These are phyloP conservation scores for Marasmius oreades DNA, from an alignment of 1,284 basidiomycete species.

Conservation along the genomic window DNA sequence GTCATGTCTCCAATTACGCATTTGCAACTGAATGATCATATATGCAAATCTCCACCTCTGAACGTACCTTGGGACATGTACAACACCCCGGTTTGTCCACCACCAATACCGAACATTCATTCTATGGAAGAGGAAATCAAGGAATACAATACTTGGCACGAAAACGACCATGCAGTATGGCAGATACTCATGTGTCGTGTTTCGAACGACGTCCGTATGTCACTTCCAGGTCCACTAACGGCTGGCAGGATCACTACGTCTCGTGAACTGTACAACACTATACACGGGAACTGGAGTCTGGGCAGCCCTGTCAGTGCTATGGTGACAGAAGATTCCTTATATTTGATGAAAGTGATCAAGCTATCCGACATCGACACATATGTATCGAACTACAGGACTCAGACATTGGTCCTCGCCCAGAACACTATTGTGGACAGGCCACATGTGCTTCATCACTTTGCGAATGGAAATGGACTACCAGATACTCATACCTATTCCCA, in stretches of 20 bases:
- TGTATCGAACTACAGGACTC: neutral
- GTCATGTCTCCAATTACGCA: neutral
- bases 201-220: neutral
- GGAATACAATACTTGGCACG: neutral
- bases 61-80: neutral
- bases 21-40: neutral
- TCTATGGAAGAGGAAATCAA: neutral
- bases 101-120: neutral
- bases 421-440: neutral
- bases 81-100: neutral
- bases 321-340: neutral
- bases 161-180: neutral
- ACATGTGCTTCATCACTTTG: neutral
- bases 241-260: neutral
- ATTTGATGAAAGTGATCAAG: neutral
- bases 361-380: neutral
- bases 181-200: neutral
- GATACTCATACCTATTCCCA: neutral
- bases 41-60: neutral
- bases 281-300: neutral
- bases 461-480: neutral
- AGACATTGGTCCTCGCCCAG: neutral
- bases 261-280: neutral
- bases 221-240: neutral
- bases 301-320: neutral